Base-by-base conservation (phyloP, 257 asterid genomes). In the Ligustrum vulgare region DNA sequence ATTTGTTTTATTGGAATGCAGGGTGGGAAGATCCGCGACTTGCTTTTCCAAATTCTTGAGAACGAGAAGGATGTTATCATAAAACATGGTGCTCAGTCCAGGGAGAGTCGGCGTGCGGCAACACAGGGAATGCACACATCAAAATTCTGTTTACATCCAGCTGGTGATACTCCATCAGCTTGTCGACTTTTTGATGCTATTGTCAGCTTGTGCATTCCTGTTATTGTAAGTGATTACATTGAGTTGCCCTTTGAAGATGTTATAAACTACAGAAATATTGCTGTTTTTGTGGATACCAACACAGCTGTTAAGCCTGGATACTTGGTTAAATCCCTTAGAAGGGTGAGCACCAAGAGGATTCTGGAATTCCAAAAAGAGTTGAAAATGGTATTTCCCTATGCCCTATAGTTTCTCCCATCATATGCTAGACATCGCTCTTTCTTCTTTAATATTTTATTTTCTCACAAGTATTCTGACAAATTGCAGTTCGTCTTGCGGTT, bases 151-250 rank as follows among this genome's bases (percentile, higher is more conserved):
- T 81, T 95, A 75, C 99, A 95, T 86, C 99, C 99, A 37, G 99
- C 99, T 78, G 99, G 99, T 20, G 99, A 95, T 84, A 93, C 99
- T 82, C 99, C 98, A 79, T 95, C 98, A 72, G 98, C 99, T 81
- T 95, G 99, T 79, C 86, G 99, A 70, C 97, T 95, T 71, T 95
- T 93, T 86, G 98, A 95, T 82, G 98, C 99, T 71, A 90, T 95
- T 56, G 96, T 93, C 85, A 95, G 99, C 85, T 85, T 91, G 84
- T 95, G 98, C 62, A 82, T 91, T 67, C 99, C 99, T n/a, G 98
- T 93, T 25, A 90, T 95, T 32, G 89, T 93, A 72, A 95, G 99
- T 3, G 97, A 95, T 81, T 84, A 82, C 80, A 86, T 95, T 71
- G 99, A 95, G 88, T 80, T 95, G 87, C 99, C 99, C 22, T 95